These are phyloP conservation scores for Mitragyna speciosa DNA, from an alignment of 257 asterid species.

Conservation along the genomic window DNA sequence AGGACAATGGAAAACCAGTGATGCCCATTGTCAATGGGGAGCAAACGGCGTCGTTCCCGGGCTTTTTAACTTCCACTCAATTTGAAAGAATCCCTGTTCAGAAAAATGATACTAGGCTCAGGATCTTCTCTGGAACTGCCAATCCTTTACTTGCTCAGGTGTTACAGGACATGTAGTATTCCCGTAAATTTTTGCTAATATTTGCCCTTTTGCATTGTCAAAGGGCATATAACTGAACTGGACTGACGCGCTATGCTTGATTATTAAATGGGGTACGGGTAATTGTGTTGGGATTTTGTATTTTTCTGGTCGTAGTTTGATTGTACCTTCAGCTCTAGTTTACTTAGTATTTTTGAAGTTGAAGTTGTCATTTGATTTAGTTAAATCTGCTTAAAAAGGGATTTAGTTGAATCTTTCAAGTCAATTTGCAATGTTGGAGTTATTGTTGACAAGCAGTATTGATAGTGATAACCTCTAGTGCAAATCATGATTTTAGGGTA, in stretches of 20 bases:
- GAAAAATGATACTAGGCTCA: constrained; percentile 47
- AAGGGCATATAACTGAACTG: background rate
- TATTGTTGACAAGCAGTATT: background rate
- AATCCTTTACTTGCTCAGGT: constrained; percentile 78
- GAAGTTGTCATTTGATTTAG: background rate
- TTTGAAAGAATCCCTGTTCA: constrained; percentile 31
- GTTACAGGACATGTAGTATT: constrained; percentile 25
- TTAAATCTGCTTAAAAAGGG: no score
- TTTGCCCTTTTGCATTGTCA: background rate
- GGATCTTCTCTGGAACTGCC: constrained; percentile 69
- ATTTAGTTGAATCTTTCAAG: no score
- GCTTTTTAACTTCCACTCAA: constrained; percentile 48
- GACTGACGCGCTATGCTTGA: background rate
- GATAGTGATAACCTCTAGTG: no score
- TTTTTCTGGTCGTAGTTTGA: background rate
- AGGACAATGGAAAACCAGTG: constrained; percentile 50
- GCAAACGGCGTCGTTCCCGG: constrained; percentile 43
- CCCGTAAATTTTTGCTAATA: background rate
- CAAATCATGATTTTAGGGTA: no score
- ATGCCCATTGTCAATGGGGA: constrained; percentile 27
- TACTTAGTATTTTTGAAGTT: background rate
- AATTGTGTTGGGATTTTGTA: background rate
- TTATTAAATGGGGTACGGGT: background rate
- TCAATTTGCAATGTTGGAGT: background rate
- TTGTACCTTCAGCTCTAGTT: background rate